These are phyloP conservation scores for Trifolium repens DNA, from an alignment of 306 rosid species.

Conservation along the genomic window DNA sequence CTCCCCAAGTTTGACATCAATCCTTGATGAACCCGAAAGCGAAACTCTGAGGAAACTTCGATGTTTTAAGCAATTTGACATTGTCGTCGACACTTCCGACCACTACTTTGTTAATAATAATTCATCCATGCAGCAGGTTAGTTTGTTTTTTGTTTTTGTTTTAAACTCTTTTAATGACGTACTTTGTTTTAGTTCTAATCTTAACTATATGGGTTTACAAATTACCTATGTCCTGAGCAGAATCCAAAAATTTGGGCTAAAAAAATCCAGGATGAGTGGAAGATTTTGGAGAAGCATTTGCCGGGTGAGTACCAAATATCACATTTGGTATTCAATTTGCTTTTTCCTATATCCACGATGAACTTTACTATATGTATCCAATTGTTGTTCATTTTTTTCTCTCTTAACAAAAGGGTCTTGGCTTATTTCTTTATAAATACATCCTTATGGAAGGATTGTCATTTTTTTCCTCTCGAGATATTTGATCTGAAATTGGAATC, in stretches of 20 bases:
- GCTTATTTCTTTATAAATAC: slow-evolving; percentile 20
- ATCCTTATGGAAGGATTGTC: neutral
- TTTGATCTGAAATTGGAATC: slow-evolving; percentile 9
- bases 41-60: slow-evolving; percentile 58
- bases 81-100: slow-evolving; percentile 71
- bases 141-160: neutral
- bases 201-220: slow-evolving; percentile 14
- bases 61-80: slow-evolving; percentile 80
- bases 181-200: slow-evolving; percentile 24
- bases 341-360: slow-evolving; percentile 9
- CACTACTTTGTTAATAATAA: slow-evolving; percentile 50
- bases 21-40: slow-evolving; percentile 45
- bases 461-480: neutral
- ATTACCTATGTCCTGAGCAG: slow-evolving; percentile 53
- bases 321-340: slow-evolving; percentile 3
- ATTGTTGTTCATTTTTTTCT: neutral
- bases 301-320: slow-evolving; percentile 60
- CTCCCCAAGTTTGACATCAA: slow-evolving; percentile 40
- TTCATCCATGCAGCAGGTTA: slow-evolving; percentile 58
- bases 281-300: slow-evolving; percentile 73
- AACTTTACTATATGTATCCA: neutral
- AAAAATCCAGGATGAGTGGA: slow-evolving; percentile 87
- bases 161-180: slow-evolving; percentile 14
- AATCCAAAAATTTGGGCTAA: slow-evolving; percentile 66
- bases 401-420: neutral